Base-by-base conservation (phyloP, 805 yeast species). In the Zygoascus tannicola region DNA sequence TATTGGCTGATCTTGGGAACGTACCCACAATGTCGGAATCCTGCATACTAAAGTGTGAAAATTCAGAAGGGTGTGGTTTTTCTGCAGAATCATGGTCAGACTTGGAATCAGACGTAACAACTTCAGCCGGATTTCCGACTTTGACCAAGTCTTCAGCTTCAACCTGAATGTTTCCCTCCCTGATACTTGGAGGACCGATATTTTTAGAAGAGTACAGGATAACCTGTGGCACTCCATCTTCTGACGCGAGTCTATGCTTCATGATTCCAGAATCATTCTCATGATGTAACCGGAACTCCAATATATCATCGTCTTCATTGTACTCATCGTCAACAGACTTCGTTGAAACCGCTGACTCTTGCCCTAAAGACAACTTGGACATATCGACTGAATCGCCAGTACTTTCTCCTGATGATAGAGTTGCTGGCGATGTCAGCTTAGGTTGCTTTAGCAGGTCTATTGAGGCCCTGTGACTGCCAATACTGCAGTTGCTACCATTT, bases 201-300 rank as follows among this genome's bases (percentile, higher is more conserved):
- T 26, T 26, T n/a, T 16, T 20, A 15, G 37, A 23, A 21, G 54
- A 43, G 26, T 50, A 46, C 15, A 48, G 51, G 36, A 50, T 44
- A 10, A 55, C 44, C 15, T 44, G 50, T 7, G 60, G 55, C 32
- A 23, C 32, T 10, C 44, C 50, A 20, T 49, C 51, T 10, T 41
- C 52, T 7, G 20, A 34, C 3, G 51, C 35, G 16, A n/a, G n/a
- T 10, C 45, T 20, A 14, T 30, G 28, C 21, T 48, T 32, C 26
- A 58, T 48, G 23, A 56, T 51, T 4, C 60, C 58, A 8, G 30
- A 26, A 19, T 51, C 49, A 22, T 47, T 45, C 8, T 50, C 52
- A 21, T 49, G 50, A 30, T 60, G 59, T 4, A 66, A 51, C 33
- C 59, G 55, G 53, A 68, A 68, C 52, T 66, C 71, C 32, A 66